Conservation (phyloP, 2,329 filamentous ascomycete species). For the Microdochium bolleyi region DNA sequence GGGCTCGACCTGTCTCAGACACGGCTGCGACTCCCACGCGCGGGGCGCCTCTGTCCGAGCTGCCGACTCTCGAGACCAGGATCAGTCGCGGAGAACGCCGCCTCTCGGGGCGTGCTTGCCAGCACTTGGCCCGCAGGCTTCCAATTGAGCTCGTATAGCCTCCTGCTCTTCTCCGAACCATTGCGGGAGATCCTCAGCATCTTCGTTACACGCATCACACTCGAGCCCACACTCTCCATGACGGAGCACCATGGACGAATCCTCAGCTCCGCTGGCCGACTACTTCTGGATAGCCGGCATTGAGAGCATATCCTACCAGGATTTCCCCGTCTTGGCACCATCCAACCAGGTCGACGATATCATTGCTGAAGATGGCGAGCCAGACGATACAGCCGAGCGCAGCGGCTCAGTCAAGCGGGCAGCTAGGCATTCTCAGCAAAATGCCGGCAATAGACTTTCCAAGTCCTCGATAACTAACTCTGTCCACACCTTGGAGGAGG, state of each 20-base stretch:
- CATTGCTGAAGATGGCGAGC: constrained; percentile 56
- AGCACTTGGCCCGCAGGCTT: neutral
- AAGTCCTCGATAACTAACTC: constrained; percentile 42
- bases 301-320: constrained; percentile 59
- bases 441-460: constrained; percentile 50
- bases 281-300: constrained; percentile 72
- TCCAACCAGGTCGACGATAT: constrained; percentile 42
- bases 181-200: neutral
- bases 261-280: constrained; percentile 60
- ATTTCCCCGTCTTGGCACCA: constrained; percentile 31
- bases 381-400: constrained; percentile 27
- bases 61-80: neutral
- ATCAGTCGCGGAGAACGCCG: constrained; percentile 3
- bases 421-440: constrained; percentile 53
- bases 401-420: constrained; percentile 22
- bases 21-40: neutral
- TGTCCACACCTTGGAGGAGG: constrained; percentile 48
- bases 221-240: neutral
- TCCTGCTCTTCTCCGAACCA: constrained; percentile 19
- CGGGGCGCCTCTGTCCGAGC: neutral
- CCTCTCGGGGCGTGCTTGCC: constrained; percentile 2
- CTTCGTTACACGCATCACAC: neutral
- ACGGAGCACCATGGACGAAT: constrained; percentile 43
- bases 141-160: neutral
- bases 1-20: neutral